A percentile compares a stretch with the other conserved stretches of the same genome.
These are phyloP conservation scores for Lachnellula willkommii DNA, from an alignment of 2,329 filamentous ascomycete species.

Conservation along the genomic window DNA sequence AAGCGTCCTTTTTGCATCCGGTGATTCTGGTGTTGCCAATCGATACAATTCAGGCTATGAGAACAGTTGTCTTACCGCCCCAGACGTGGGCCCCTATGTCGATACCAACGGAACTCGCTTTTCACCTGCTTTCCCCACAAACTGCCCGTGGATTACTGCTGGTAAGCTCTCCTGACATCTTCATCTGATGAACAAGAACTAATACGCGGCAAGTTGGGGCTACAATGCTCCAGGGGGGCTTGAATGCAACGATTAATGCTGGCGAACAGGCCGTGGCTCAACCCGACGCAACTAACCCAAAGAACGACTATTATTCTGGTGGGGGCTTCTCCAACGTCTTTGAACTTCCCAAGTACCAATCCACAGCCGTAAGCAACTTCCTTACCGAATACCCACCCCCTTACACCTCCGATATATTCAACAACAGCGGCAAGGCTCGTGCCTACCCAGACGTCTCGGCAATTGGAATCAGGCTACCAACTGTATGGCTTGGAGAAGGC, in stretches of 20 bases:
- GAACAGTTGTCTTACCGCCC: constrained; percentile 13
- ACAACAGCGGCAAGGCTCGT: constrained; percentile 19
- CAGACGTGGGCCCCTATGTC: constrained; percentile 10
- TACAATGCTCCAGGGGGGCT: too few relatives aligned
- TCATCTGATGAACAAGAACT: background rate
- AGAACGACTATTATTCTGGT: constrained; percentile 34
- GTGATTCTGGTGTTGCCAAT: constrained; percentile 42
- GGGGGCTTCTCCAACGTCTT: constrained; percentile 46
- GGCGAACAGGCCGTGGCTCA: constrained; percentile 32
- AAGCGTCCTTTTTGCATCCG: constrained; percentile 53
- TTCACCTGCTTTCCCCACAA: constrained; percentile 54
- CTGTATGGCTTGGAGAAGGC: constrained; percentile 16
- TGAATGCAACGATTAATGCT: constrained; percentile 39
- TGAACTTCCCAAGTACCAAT: constrained; percentile 25
- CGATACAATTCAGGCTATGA: constrained; percentile 10
- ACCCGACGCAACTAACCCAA: constrained; percentile 33
- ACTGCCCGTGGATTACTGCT: constrained; percentile 61
- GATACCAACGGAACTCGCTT: constrained; percentile 15
- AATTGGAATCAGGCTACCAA: constrained; percentile 18
- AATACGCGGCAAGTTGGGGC: background rate
- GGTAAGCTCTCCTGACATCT: constrained; percentile 40
- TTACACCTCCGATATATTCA: constrained; percentile 16
- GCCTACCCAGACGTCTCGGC: constrained; percentile 27
- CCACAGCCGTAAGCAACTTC: constrained; percentile 18
- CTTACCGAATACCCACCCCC: constrained; percentile 16